Percentiles rank a stretch among this genome's conserved stretches.
phyloP scores from a whole-genome alignment of 352 stramenopile species.

The Globisporangium takayamanum region DNA sequence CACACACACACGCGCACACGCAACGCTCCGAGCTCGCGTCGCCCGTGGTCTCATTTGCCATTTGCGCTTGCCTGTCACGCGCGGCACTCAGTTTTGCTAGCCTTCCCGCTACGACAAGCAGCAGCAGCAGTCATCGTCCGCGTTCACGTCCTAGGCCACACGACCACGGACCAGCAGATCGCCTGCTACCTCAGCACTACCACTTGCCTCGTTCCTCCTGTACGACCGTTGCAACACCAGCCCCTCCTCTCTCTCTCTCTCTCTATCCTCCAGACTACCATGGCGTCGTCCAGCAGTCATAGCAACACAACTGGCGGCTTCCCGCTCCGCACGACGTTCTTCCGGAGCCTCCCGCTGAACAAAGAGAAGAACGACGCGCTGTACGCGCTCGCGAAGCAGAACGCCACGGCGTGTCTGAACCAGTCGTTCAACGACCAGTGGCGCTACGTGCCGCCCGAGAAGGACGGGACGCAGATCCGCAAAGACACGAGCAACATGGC shows the following conservation, averaged over 20 bases:
- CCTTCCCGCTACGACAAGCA: background rate
- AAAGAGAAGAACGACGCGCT: slow-evolving; percentile 53
- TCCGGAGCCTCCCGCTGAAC: slow-evolving; percentile 54
- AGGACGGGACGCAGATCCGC: slow-evolving; percentile 71
- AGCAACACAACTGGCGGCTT: slow-evolving; percentile 26
- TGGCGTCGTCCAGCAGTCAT: background rate
- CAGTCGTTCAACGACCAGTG: slow-evolving; percentile 79
- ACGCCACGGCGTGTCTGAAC: slow-evolving; percentile 48
- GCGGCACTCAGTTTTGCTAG: background rate
- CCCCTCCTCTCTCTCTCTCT: too few relatives aligned
- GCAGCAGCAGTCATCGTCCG: too few relatives aligned
- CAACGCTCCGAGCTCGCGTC: background rate
- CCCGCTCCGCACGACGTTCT: slow-evolving; percentile 65
- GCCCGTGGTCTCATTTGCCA: background rate
- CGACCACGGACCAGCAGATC: too few relatives aligned
- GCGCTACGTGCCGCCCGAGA: slow-evolving; percentile 73
- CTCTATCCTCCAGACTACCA: background rate
- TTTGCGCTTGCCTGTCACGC: background rate
- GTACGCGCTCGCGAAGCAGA: slow-evolving; percentile 42
- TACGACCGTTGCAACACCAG: too few relatives aligned
- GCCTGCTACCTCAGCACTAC: background rate
- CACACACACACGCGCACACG: background rate
- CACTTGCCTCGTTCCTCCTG: background rate
- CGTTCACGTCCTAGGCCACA: too few relatives aligned
- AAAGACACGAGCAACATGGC: slow-evolving; percentile 80